Percentiles rank a stretch among this genome's conserved stretches.
Conservation (phyloP, 345 rosid species). For the Gossypium arboreum region DNA sequence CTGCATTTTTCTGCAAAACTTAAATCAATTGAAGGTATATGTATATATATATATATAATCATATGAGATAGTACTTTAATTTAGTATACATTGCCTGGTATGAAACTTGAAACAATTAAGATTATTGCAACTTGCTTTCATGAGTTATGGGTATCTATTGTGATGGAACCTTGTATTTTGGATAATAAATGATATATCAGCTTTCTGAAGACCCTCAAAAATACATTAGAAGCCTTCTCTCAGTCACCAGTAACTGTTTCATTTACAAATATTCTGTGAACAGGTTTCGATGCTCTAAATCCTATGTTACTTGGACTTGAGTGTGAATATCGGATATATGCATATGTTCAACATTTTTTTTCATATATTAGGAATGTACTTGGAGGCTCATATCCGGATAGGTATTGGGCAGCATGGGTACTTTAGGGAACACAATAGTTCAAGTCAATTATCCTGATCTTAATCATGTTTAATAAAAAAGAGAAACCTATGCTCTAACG, state of each 20-base stretch:
- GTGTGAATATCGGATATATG: too few species aligned
- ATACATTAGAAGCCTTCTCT: not conserved
- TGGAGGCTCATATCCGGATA: too few species aligned
- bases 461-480: too few species aligned
- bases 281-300: not conserved
- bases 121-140: not conserved
- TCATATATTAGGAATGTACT: too few species aligned
- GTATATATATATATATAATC: not conserved
- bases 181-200: not conserved
- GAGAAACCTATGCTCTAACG: too few species aligned
- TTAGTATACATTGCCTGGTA: not conserved
- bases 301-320: too few species aligned
- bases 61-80: not conserved
- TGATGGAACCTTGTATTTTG: conserved; percentile 5
- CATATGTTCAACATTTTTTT: too few species aligned
- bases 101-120: not conserved
- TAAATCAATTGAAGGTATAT: not conserved
- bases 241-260: not conserved
- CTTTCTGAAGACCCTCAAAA: not conserved
- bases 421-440: too few species aligned
- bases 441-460: too few species aligned
- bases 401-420: too few species aligned
- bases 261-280: not conserved
- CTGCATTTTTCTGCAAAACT: not conserved
- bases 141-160: not conserved